These are phyloP conservation scores for Hirsutella minnesotensis DNA, from an alignment of 2,329 filamentous ascomycete species.

Conservation along the genomic window DNA sequence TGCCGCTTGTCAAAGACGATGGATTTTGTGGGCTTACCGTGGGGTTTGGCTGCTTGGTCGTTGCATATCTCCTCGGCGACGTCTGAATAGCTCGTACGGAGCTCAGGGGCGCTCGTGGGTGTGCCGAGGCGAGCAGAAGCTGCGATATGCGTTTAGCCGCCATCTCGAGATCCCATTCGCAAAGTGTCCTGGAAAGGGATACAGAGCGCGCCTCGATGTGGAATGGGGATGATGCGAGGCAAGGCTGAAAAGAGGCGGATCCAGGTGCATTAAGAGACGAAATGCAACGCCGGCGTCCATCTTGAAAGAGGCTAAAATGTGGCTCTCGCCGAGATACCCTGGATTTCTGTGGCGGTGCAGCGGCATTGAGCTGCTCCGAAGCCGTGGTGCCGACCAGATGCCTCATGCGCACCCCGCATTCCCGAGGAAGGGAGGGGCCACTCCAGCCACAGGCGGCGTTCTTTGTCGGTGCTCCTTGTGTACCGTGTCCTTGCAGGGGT, in stretches of 20 bases:
- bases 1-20: background rate
- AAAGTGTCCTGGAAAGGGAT: too few species aligned
- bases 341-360: background rate
- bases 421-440: too few species aligned
- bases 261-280: background rate
- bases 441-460: background rate
- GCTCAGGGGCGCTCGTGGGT: background rate
- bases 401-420: too few species aligned
- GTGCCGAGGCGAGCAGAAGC: background rate
- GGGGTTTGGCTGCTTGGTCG: slow-evolving; percentile 1
- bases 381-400: too few species aligned
- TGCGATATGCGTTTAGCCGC: background rate
- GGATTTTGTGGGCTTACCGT: background rate
- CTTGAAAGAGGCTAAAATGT: too few species aligned
- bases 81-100: background rate
- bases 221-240: too few species aligned
- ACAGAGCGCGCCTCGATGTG: too few species aligned
- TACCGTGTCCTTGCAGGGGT: background rate
- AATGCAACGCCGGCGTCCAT: too few species aligned
- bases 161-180: background rate
- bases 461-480: background rate
- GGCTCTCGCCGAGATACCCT: too few species aligned
- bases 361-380: too few species aligned
- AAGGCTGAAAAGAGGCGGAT: too few species aligned
- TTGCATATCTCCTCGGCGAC: background rate